A percentile compares a stretch with the other conserved stretches of the same genome.
phyloP scores from a whole-genome alignment of 2,329 filamentous ascomycete species.

The Thielaviopsis musarum region DNA sequence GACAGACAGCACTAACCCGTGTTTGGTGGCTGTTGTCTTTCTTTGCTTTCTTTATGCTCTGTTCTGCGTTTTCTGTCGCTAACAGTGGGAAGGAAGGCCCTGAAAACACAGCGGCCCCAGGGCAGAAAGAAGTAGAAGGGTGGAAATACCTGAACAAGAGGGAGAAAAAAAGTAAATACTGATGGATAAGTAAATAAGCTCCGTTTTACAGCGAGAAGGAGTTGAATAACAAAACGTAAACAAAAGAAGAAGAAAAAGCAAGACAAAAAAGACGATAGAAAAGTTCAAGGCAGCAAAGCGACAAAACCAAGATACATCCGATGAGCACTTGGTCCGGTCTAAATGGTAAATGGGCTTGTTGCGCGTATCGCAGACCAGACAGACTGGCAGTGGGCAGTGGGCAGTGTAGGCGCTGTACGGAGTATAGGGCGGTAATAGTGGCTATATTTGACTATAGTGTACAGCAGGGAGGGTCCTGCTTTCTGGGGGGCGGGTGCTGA shows the following conservation, averaged over 20 bases:
- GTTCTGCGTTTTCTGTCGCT: background rate
- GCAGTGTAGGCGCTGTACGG: background rate
- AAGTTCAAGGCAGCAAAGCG: slow-evolving; percentile 12
- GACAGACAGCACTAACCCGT: background rate
- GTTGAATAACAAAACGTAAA: background rate
- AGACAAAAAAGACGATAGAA: slow-evolving; percentile 6
- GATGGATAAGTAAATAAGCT: background rate
- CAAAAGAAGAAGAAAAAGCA: slow-evolving; percentile 3
- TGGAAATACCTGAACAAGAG: background rate
- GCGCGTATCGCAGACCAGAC: background rate
- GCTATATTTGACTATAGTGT: background rate
- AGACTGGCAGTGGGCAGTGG: too few relatives aligned
- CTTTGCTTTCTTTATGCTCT: background rate
- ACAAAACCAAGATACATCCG: background rate
- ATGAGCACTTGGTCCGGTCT: background rate
- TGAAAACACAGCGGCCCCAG: background rate
- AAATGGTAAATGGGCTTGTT: background rate
- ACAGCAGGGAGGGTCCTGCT: background rate
- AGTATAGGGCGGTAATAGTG: background rate
- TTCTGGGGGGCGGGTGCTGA: background rate
- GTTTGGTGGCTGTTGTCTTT: background rate
- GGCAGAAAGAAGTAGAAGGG: background rate
- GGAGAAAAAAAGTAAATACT: background rate
- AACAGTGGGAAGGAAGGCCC: background rate
- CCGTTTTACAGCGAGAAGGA: background rate